Conservation (phyloP, 768 basidiomycete genomes). For the Solioccasus polychromus region DNA sequence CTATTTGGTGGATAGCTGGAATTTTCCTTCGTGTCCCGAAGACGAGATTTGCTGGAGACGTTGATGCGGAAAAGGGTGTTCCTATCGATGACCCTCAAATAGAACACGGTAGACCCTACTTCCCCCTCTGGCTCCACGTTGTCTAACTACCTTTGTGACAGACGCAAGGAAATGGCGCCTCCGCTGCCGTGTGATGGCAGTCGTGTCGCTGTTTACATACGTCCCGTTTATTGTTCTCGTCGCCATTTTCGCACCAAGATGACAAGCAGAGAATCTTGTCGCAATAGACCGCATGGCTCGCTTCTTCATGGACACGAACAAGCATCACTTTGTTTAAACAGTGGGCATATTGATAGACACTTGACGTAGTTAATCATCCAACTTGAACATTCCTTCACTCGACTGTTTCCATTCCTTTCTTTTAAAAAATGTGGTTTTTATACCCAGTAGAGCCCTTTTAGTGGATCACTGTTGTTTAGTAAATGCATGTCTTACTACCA, state of each 20-base stretch:
- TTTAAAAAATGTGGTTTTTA: slow-evolving; percentile 29
- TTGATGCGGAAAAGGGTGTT: slow-evolving; percentile 62
- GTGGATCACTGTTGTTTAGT: slow-evolving; percentile 21
- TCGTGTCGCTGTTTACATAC: slow-evolving; percentile 68
- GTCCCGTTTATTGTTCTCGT: slow-evolving; percentile 75
- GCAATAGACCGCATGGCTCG: slow-evolving; percentile 10
- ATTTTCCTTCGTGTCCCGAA: slow-evolving; percentile 51
- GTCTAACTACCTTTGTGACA: slow-evolving; percentile 26
- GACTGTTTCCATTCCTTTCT: slow-evolving; percentile 23
- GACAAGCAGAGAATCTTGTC: slow-evolving; percentile 13
- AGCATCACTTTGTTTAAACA: slow-evolving; percentile 6
- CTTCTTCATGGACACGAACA: slow-evolving; percentile 18
- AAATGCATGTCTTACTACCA: slow-evolving; percentile 24
- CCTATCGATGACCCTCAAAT: slow-evolving; percentile 77
- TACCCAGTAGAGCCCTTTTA: slow-evolving; percentile 19
- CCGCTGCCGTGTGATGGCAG: slow-evolving; percentile 72
- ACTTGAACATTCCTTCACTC: slow-evolving; percentile 19
- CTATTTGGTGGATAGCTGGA: slow-evolving; percentile 67
- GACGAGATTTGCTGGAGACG: slow-evolving; percentile 60
- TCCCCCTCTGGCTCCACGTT: not conserved
- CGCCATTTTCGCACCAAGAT: slow-evolving; percentile 54
- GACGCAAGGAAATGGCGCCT: slow-evolving; percentile 73
- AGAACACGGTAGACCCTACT: slow-evolving; percentile 57
- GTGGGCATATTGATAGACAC: slow-evolving; percentile 13
- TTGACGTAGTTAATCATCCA: slow-evolving; percentile 14